Base-by-base conservation (phyloP, 371 early-diverging fungal species). In the Scutellospora calospora region DNA sequence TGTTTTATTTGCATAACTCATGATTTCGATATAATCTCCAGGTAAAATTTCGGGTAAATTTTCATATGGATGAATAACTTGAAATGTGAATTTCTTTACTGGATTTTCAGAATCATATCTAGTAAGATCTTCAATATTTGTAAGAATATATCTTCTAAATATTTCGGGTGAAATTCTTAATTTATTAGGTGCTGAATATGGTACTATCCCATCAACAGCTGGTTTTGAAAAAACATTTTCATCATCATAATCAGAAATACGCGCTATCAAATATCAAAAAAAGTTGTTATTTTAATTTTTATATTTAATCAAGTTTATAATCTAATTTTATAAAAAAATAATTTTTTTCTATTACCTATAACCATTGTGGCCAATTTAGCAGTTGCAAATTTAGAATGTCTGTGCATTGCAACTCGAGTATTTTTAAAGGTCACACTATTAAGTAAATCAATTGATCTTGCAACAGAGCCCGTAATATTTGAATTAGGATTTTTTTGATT, bases 11-110 rank as follows among this genome's bases (percentile, higher is more conserved):
- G 63, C 54, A 9, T 49, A 29, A 20, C 68, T 63, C 45, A 80
- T 81, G 29, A 81, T 41, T 69, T 81, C 81, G 38, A 81, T 54
- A 68, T 57, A 81, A 20, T 81, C 80, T 20, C 81, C 81, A 1
- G 81, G 81, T 41, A 69, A 16, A 27, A 69, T 38, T 27, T 22
- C 38, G 1, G 69, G 69, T 45, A 45, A 69, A 25, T 45, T 35
- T 14, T 69, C 69, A 41, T 69, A 38, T 49, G 69, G 41, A 69
- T 69, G 38, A 69, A 69, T 35, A 25, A 41, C 45, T 69, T 69
- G 69, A 69, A 69, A 69, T 22, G 81, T 29, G 22, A 81, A 79
- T 57, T 41, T 66, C 20, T 38, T 60, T 18, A 33, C 35, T 8
- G 59, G 76, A 60, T 27, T 35, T 76, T 41, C 14, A 11, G 62